Conservation (phyloP, 2,329 filamentous ascomycete species). For the Knufia petricola region DNA sequence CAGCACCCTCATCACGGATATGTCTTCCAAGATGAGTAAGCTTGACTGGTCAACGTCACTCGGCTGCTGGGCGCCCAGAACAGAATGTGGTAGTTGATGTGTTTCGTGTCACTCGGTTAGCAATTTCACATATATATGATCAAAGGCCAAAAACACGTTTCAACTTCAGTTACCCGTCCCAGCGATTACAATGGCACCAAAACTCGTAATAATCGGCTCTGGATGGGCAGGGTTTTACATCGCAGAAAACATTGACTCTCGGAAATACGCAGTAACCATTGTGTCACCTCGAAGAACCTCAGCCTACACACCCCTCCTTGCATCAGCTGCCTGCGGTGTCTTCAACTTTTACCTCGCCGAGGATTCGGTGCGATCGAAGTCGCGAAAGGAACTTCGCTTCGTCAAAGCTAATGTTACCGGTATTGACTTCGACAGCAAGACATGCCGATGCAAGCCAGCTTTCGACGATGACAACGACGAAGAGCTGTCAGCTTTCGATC, state of each 20-base stretch:
- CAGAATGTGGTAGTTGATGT: too few species aligned
- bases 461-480: slow-evolving; percentile 24
- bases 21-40: too few species aligned
- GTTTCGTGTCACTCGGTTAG: too few species aligned
- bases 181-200: slow-evolving; percentile 8
- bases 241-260: slow-evolving; percentile 32
- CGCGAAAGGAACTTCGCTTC: slow-evolving; percentile 26
- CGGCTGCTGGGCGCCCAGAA: too few species aligned
- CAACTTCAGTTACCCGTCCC: too few species aligned
- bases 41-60: too few species aligned
- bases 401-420: slow-evolving; percentile 33
- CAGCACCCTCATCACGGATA: too few species aligned
- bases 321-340: slow-evolving; percentile 36
- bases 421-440: slow-evolving; percentile 31
- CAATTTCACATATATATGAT: too few species aligned
- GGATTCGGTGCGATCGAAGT: slow-evolving; percentile 33
- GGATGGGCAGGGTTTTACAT: slow-evolving; percentile 40
- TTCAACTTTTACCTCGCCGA: slow-evolving; percentile 39
- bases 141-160: too few species aligned
- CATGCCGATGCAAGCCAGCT: slow-evolving; percentile 30
- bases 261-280: slow-evolving; percentile 30
- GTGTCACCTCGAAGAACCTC: slow-evolving; percentile 36
- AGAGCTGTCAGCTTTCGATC: slow-evolving; percentile 26
- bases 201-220: slow-evolving; percentile 20
- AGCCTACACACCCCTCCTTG: slow-evolving; percentile 38